phyloP scores from a whole-genome alignment of 257 asterid species.

The Gynochthodes officinalis region DNA sequence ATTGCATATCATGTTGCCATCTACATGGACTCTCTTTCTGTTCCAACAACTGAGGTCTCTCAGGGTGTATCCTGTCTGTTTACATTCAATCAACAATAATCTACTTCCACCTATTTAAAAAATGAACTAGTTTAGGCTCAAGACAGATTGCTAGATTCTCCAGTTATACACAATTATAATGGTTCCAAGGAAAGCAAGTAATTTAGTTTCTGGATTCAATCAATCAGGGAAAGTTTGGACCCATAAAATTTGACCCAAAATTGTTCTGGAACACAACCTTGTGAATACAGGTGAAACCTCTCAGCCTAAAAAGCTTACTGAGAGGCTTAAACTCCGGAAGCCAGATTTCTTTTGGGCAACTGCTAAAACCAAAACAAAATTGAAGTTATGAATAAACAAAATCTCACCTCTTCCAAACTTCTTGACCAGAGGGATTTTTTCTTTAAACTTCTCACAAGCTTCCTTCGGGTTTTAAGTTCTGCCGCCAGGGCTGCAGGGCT shows the following conservation, averaged over 20 bases:
- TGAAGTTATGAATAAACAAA: neutral
- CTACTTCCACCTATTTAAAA: neutral
- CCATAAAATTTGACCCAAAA: neutral
- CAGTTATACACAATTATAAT: neutral
- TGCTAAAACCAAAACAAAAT: slow-evolving; percentile 14
- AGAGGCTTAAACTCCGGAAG: neutral
- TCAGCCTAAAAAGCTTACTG: neutral
- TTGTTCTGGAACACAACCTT: neutral
- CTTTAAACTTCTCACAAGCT: slow-evolving; percentile 55
- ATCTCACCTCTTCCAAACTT: slow-evolving; percentile 72
- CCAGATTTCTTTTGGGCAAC: neutral
- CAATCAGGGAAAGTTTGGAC: neutral
- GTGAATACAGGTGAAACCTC: neutral
- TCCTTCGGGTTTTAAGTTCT: slow-evolving; percentile 58
- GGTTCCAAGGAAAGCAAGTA: neutral
- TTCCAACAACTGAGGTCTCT: neutral
- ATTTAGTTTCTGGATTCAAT: neutral
- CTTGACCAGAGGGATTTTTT: slow-evolving; percentile 75
- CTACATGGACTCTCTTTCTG: neutral
- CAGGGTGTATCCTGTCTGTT: neutral
- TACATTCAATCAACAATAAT: neutral
- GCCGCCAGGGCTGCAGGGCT: slow-evolving; percentile 38
- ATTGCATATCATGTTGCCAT: neutral
- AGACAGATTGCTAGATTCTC: neutral
- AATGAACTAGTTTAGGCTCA: neutral